Percentiles rank a stretch among this genome's conserved stretches.
Evolutionary conservation across 768 basidiomycete genomes (phyloP).

Genomic region (Phlebiopsis gigantea): DNA sequence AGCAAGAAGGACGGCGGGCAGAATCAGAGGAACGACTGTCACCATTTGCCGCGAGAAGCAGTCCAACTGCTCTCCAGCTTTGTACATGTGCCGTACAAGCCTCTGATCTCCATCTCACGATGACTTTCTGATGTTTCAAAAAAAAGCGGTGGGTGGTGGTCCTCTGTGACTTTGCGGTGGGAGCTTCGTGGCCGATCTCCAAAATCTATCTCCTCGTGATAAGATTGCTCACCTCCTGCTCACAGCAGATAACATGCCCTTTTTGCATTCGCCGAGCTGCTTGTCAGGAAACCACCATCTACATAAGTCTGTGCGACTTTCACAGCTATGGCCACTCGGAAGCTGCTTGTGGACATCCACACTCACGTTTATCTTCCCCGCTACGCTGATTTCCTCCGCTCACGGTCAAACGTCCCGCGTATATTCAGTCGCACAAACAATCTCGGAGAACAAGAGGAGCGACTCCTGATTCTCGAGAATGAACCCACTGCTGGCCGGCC

Average conservation of each 20-base stretch:
- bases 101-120: too few relatives aligned
- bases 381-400: slow-evolving; percentile 65
- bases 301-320: neutral
- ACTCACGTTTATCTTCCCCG: slow-evolving; percentile 82
- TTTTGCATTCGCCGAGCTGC: slow-evolving; percentile 31
- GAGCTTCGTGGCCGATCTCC: neutral
- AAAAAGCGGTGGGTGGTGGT: too few relatives aligned
- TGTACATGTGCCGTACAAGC: too few relatives aligned
- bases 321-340: slow-evolving; percentile 18
- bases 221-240: neutral
- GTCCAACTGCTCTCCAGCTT: too few relatives aligned
- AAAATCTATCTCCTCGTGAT: neutral
- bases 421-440: slow-evolving; percentile 48
- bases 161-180: too few relatives aligned
- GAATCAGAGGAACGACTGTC: neutral
- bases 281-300: slow-evolving; percentile 18
- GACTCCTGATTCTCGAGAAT: slow-evolving; percentile 72
- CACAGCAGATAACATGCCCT: slow-evolving; percentile 24
- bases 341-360: slow-evolving; percentile 72
- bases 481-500: slow-evolving; percentile 79
- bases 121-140: too few relatives aligned
- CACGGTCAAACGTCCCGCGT: slow-evolving; percentile 58
- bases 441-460: slow-evolving; percentile 52
- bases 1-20: neutral
- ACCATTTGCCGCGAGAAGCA: neutral